These are phyloP conservation scores for Hypoxylon sp. DNA, from an alignment of 2,329 filamentous ascomycete genomes.

Conservation along the genomic window DNA sequence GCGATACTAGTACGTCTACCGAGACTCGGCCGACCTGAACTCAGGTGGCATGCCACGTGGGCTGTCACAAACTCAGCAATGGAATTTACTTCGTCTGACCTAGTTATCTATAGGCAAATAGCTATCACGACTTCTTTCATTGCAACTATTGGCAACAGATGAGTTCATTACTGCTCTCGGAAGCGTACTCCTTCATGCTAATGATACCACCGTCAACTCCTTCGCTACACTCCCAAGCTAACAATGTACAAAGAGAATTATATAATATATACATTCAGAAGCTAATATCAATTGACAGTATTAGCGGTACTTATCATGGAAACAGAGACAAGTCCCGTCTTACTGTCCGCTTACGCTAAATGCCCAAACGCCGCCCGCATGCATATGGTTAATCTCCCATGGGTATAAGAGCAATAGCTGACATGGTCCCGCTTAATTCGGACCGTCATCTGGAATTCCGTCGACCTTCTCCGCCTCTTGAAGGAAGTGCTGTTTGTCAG, in stretches of 20 bases:
- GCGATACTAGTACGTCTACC: no score
- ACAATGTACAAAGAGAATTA: background rate
- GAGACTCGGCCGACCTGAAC: no score
- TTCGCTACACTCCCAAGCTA: background rate
- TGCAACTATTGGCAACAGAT: background rate
- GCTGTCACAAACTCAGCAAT: background rate
- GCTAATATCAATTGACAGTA: background rate
- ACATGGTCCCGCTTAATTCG: conserved; percentile 2
- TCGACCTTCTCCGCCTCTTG: conserved; percentile 40
- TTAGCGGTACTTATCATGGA: background rate
- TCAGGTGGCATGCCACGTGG: no score
- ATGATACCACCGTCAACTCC: background rate
- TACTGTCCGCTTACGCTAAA: conserved; percentile 2
- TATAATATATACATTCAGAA: background rate
- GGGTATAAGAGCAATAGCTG: background rate
- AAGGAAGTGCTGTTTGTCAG: conserved; percentile 45
- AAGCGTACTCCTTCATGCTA: background rate
- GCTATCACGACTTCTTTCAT: background rate
- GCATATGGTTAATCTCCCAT: conserved; percentile 6
- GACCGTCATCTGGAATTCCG: conserved; percentile 45
- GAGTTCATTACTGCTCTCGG: background rate
- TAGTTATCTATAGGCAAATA: no score
- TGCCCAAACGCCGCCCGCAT: conserved; percentile 16
- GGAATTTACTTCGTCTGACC: background rate
- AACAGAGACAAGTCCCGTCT: background rate